phyloP scores from a whole-genome alignment of 495 filamentous ascomycete species.

The Aspergillus diversus region DNA sequence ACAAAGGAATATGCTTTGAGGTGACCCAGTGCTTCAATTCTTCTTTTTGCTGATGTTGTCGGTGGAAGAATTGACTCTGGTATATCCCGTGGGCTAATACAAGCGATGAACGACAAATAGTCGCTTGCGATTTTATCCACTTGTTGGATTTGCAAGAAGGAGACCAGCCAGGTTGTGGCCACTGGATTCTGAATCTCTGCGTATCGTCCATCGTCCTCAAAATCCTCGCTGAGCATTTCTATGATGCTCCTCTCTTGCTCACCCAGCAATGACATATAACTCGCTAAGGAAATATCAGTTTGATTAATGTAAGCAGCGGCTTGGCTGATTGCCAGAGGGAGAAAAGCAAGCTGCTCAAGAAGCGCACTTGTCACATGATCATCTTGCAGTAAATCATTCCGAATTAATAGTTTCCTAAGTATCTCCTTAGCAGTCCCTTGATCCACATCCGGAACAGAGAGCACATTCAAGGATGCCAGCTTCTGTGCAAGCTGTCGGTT shows the following conservation, averaged over 20 bases:
- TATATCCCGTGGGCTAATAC: conserved; percentile 1
- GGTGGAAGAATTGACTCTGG: not conserved
- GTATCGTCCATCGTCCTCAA: conserved; percentile 49
- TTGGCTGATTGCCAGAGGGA: conserved; percentile 54
- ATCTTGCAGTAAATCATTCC: not conserved
- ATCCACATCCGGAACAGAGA: not conserved
- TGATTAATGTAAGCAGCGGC: conserved; percentile 53
- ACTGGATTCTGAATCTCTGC: conserved; percentile 50
- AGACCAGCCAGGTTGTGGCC: conserved; percentile 57
- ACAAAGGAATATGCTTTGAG: conserved; percentile 7
- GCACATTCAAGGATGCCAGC: not conserved
- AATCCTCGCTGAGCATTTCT: conserved; percentile 52
- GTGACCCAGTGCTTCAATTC: not conserved
- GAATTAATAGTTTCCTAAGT: not conserved
- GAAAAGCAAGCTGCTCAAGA: conserved; percentile 38
- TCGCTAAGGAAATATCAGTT: conserved; percentile 36
- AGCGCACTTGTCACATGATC: conserved; percentile 22
- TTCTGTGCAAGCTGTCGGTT: not conserved
- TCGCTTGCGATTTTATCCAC: conserved; percentile 33
- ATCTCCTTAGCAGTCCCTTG: not conserved
- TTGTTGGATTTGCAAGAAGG: conserved; percentile 49
- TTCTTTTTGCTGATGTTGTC: not conserved
- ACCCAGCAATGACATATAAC: not conserved
- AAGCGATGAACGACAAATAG: conserved; percentile 45
- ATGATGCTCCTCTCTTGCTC: not conserved